Conservation (phyloP, 2,329 filamentous ascomycete genomes). For the Talaromyces sp. region DNA sequence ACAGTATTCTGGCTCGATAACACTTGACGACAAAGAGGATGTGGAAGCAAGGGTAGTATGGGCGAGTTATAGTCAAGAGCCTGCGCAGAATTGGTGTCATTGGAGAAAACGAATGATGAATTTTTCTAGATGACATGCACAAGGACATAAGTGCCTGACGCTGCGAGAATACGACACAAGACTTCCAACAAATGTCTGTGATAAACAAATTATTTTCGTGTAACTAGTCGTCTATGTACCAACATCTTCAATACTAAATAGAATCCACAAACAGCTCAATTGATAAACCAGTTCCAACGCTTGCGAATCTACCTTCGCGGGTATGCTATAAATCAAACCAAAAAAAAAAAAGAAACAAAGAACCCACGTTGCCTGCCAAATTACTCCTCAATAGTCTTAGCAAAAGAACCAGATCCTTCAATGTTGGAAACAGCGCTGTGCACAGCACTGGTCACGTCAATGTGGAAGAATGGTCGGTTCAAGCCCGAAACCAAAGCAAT, state of each 20-base stretch:
- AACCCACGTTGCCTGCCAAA: not conserved
- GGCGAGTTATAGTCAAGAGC: not conserved
- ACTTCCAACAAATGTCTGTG: no score
- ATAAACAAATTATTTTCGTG: no score
- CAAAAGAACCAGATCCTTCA: not conserved
- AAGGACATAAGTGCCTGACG: no score
- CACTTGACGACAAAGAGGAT: not conserved
- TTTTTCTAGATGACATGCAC: no score
- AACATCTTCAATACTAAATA: not conserved
- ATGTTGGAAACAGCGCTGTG: conserved; percentile 79
- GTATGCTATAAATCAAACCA: conserved; percentile 15
- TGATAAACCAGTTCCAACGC: conserved; percentile 11
- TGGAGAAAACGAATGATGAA: not conserved
- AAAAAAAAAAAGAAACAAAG: not conserved
- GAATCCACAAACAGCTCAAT: not conserved
- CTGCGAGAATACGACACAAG: not conserved
- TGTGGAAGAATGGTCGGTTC: conserved; percentile 87
- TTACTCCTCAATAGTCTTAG: conserved; percentile 11
- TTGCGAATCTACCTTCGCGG: conserved; percentile 15
- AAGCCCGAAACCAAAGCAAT: conserved; percentile 75
- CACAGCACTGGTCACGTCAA: conserved; percentile 83
- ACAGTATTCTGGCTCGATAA: not conserved
- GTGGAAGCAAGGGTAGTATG: not conserved
- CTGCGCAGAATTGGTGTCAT: not conserved
- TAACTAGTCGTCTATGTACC: not conserved